phyloP scores from a whole-genome alignment of 2,329 filamentous ascomycete genomes.

The Phoma sp. region DNA sequence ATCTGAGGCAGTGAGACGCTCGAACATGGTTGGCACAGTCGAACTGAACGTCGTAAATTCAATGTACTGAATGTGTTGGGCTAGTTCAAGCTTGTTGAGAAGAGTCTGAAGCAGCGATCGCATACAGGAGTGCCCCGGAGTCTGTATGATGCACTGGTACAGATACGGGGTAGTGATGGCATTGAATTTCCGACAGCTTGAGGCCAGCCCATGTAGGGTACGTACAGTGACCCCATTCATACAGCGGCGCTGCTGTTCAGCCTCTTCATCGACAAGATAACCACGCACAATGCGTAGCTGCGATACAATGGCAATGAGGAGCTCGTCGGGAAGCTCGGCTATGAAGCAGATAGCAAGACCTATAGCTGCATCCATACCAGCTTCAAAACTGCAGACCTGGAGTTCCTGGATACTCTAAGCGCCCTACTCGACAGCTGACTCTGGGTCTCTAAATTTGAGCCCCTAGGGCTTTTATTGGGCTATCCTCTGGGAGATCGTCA shows the following conservation, averaged over 20 bases:
- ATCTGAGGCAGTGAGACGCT: neutral
- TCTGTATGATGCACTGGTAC: constrained; percentile 25
- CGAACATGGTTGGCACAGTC: neutral
- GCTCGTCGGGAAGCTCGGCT: constrained; percentile 24
- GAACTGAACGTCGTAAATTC: neutral
- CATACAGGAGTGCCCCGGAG: neutral
- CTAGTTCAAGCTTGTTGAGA: neutral
- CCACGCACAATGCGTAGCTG: constrained; percentile 24
- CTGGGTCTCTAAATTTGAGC: too few relatives aligned
- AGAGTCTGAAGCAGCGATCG: neutral
- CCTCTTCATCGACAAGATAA: constrained; percentile 1
- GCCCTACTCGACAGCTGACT: neutral
- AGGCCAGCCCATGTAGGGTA: constrained; percentile 20
- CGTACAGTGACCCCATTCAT: neutral
- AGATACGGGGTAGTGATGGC: constrained; percentile 21
- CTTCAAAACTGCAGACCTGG: neutral
- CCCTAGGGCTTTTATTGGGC: too few relatives aligned
- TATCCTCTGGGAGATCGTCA: too few relatives aligned
- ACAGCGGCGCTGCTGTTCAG: neutral
- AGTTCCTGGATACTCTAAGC: too few relatives aligned
- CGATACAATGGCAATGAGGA: constrained; percentile 25
- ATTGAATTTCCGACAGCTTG: constrained; percentile 23
- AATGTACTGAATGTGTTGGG: constrained; percentile 2
- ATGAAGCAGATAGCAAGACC: neutral
- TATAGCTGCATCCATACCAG: neutral